Base-by-base conservation (phyloP, 1,284 basidiomycete genomes). In the Fomitopsis betulina region DNA sequence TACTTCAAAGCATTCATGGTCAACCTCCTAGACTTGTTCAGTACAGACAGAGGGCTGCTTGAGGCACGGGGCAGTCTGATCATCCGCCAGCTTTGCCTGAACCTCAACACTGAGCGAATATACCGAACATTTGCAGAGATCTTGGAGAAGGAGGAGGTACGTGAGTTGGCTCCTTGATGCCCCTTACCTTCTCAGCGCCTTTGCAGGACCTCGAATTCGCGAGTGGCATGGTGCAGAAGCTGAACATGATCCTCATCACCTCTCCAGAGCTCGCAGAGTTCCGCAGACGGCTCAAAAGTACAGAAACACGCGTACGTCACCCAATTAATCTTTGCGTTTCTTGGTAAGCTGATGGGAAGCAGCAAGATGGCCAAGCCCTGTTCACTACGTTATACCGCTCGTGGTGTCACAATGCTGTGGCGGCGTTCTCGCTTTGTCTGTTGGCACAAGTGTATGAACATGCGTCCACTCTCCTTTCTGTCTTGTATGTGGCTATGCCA, bases 391-490 rank as follows among this genome's bases (percentile, higher is more conserved):
- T 99, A 19, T 99, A 99, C 70, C 84, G 94, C 38, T 98, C 94
- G 40, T 99, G 97, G 96, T 98, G 95, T 72, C 97, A 99, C 70
- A 98, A 98, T 69, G 92, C 97, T 0, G 95, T 99, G 25, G 91
- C 97, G 0, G 94, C 95, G 0, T 97, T 99, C 69, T 93, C 94
- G 1, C 81, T 99, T 3, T 99, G 97, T 72, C 81, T 99, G 21
- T 79, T 99, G 12, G 95, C 96, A 0, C 97, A 99, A 74, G 96
- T 96, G 4, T 99, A 99, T 68, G 97, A 99, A 71, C 97, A 99
- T 73, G 97, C 97, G 1, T 97, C 94, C 40, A 97, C 96, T 71
- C 80, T 99, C 30, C 79, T 99, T n/a, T 89, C 92, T 58, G 98
- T 98, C 63, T 98, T 99, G 93, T 94, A 68, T 65, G 92, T 74